Conservation (phyloP, 2,329 filamentous ascomycete species). For the Colletotrichum euphorbiae region DNA sequence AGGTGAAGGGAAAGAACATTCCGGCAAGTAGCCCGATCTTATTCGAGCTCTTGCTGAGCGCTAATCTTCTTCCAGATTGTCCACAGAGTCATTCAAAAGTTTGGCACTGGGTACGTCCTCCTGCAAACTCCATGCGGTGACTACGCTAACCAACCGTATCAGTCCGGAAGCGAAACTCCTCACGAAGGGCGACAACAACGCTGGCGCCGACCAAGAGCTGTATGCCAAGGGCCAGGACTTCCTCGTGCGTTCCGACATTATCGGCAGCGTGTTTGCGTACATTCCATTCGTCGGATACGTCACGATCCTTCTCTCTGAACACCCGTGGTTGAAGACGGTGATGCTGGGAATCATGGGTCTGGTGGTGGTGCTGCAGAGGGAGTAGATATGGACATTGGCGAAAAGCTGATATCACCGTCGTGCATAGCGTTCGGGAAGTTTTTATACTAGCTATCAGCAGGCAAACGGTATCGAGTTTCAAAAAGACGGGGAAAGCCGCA, state of each 20-base stretch:
- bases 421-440: neutral
- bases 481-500: no score
- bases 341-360: conserved; percentile 96
- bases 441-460: neutral
- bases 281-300: conserved; percentile 97
- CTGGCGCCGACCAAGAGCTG: conserved; percentile 53
- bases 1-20: conserved; percentile 93
- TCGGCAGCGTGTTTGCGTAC: conserved; percentile 91
- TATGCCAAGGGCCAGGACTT: conserved; percentile 91
- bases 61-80: conserved; percentile 70
- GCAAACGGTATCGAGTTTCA: neutral
- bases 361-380: conserved; percentile 90
- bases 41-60: neutral
- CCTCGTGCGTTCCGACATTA: conserved; percentile 87
- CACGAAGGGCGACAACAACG: conserved; percentile 99
- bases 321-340: conserved; percentile 96
- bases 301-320: conserved; percentile 93
- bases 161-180: conserved; percentile 77
- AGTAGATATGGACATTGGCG: conserved; percentile 61
- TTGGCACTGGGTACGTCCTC: conserved; percentile 65
- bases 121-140: neutral
- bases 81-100: conserved; percentile 86
- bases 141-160: conserved; percentile 5
- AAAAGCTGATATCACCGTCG: neutral
- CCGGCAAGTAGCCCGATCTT: conserved; percentile 57